Percentiles rank a stretch among this genome's conserved stretches.
phyloP scores from a whole-genome alignment of 352 stramenopile genomes.

The Phytophthora megakarya region DNA sequence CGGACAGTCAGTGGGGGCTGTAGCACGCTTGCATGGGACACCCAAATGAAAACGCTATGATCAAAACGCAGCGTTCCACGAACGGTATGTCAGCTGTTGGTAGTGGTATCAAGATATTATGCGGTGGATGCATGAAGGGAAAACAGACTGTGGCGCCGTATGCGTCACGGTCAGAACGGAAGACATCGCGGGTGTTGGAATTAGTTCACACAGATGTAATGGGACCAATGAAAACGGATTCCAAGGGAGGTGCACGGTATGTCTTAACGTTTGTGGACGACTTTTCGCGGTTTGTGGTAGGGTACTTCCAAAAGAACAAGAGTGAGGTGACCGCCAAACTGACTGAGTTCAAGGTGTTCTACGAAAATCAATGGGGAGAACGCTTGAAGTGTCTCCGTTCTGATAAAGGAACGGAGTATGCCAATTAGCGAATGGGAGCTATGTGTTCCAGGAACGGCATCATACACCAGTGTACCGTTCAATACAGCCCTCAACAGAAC shows the following conservation, averaged over 20 bases:
- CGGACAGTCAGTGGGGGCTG: conserved; percentile 27
- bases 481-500: conserved; percentile 31
- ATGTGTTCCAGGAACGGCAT: too few relatives aligned
- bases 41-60: not conserved
- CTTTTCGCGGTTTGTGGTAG: too few relatives aligned
- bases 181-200: conserved; percentile 15
- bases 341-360: not conserved
- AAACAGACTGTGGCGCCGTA: conserved; percentile 16
- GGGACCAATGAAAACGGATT: too few relatives aligned
- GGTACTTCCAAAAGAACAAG: too few relatives aligned
- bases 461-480: not conserved
- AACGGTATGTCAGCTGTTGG: not conserved
- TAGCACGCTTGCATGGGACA: conserved; percentile 26
- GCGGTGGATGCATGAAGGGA: conserved; percentile 22
- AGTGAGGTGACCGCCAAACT: conserved; percentile 23
- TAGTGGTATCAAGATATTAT: conserved; percentile 8
- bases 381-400: conserved; percentile 26
- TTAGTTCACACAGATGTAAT: too few relatives aligned
- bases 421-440: conserved; percentile 10
- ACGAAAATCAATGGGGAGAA: conserved; percentile 30
- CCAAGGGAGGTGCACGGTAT: conserved; percentile 22
- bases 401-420: conserved; percentile 39
- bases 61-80: conserved; percentile 6
- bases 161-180: conserved; percentile 4
- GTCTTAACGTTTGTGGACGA: conserved; percentile 24